A percentile compares a stretch with the other conserved stretches of the same genome.
Evolutionary conservation across 2,329 filamentous ascomycete genomes (phyloP).

Genomic region (Monosporascus sp.): DNA sequence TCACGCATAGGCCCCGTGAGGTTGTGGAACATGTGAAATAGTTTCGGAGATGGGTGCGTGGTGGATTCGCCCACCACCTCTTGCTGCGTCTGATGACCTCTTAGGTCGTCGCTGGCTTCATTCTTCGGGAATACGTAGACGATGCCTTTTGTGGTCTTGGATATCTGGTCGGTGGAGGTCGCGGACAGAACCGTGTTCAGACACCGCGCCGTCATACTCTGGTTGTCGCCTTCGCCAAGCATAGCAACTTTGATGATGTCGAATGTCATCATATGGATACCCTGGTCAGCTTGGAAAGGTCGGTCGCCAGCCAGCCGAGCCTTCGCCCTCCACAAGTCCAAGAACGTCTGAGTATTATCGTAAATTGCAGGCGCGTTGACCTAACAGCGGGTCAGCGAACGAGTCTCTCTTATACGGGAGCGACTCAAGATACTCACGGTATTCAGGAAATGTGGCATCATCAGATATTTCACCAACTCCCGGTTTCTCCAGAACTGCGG

Average conservation of each 20-base stretch:
- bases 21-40: too few relatives aligned
- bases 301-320: conserved; percentile 17
- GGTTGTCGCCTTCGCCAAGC: conserved; percentile 22
- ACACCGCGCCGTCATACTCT: conserved; percentile 9
- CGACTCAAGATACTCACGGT: conserved; percentile 1
- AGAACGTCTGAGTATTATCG: conserved; percentile 20
- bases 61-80: too few relatives aligned
- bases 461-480: conserved; percentile 30
- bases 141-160: conserved; percentile 4
- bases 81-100: too few relatives aligned
- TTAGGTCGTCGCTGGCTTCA: too few relatives aligned
- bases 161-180: neutral
- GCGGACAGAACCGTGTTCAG: conserved; percentile 3
- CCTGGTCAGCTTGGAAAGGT: conserved; percentile 27
- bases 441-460: conserved; percentile 31
- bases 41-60: too few relatives aligned
- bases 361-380: conserved; percentile 32
- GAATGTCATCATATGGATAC: conserved; percentile 27
- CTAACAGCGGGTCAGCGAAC: conserved; percentile 9
- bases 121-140: conserved; percentile 7
- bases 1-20: neutral
- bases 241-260: conserved; percentile 32
- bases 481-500: conserved; percentile 28
- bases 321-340: conserved; percentile 32
- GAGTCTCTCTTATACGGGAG: neutral